phyloP scores from a whole-genome alignment of 345 rosid species.

The Bruguiera parviflora region DNA sequence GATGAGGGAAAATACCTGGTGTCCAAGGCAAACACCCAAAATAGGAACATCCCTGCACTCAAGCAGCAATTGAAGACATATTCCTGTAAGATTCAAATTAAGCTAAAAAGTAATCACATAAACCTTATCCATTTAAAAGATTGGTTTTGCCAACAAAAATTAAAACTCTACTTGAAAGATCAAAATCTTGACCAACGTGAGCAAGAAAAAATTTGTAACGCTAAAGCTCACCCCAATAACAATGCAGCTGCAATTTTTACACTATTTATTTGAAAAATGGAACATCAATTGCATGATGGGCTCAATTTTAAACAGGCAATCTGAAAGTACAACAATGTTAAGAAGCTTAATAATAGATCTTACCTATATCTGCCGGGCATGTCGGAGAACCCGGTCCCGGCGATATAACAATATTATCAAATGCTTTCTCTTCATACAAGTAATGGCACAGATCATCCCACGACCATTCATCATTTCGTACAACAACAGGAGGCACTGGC shows the following conservation, averaged over 20 bases:
- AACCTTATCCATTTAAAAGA: constrained; percentile 10
- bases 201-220: no score
- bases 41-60: constrained; percentile 86
- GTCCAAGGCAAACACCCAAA: constrained; percentile 93
- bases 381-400: constrained; percentile 98
- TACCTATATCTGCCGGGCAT: constrained; percentile 80
- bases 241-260: no score
- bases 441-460: constrained; percentile 62
- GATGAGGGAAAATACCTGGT: constrained; percentile 55
- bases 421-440: constrained; percentile 64
- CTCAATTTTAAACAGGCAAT: no score
- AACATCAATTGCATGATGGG: background rate
- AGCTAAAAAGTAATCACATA: constrained; percentile 18
- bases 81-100: constrained; percentile 51
- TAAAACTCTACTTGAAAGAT: constrained; percentile 6
- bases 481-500: constrained; percentile 85
- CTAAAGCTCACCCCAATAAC: no score
- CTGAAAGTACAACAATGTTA: background rate
- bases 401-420: constrained; percentile 86
- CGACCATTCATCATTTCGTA: constrained; percentile 75
- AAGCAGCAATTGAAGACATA: constrained; percentile 75
- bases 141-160: background rate
- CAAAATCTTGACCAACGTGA: background rate
- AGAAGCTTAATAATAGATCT: background rate
- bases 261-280: no score